Conservation (phyloP, 1,139 yeast genomes). For the Magnusiomyces ingens region DNA sequence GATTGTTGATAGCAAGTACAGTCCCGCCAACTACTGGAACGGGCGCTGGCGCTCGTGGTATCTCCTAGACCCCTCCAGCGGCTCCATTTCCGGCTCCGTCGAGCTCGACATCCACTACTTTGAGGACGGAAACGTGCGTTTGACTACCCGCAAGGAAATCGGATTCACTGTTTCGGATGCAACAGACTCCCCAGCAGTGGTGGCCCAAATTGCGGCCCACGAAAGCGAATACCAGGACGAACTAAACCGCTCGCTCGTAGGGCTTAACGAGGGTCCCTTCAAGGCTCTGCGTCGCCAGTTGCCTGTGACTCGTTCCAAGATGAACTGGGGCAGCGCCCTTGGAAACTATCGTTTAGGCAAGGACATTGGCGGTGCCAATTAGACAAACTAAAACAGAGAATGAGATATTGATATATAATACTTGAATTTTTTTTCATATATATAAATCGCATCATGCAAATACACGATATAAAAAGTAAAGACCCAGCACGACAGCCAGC, state of each 20-base stretch:
- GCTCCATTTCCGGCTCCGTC: constrained; percentile 46
- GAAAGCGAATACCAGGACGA: constrained; percentile 58
- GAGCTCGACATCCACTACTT: constrained; percentile 79
- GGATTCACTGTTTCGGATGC: constrained; percentile 26
- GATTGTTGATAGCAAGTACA: constrained; percentile 66
- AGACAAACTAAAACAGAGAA: not conserved
- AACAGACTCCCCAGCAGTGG: constrained; percentile 32
- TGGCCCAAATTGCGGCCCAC: constrained; percentile 46
- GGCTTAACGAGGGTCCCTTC: constrained; percentile 72
- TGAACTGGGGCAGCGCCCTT: constrained; percentile 92
- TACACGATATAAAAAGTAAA: constrained; percentile 49
- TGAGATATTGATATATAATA: not conserved
- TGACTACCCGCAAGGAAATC: constrained; percentile 49
- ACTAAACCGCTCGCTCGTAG: constrained; percentile 57
- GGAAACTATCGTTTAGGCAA: constrained; percentile 85
- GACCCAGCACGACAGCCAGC: constrained; percentile 51
- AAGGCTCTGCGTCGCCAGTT: constrained; percentile 82
- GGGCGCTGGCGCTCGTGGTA: constrained; percentile 84
- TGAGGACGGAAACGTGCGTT: constrained; percentile 92
- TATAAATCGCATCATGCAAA: not conserved
- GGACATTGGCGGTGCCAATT: constrained; percentile 43
- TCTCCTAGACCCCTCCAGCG: constrained; percentile 32
- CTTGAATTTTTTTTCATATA: not conserved
- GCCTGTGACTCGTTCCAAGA: constrained; percentile 85
- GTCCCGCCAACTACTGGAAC: constrained; percentile 75